phyloP scores from a whole-genome alignment of 352 stramenopile species.

The Phytophthora niederhauseri region DNA sequence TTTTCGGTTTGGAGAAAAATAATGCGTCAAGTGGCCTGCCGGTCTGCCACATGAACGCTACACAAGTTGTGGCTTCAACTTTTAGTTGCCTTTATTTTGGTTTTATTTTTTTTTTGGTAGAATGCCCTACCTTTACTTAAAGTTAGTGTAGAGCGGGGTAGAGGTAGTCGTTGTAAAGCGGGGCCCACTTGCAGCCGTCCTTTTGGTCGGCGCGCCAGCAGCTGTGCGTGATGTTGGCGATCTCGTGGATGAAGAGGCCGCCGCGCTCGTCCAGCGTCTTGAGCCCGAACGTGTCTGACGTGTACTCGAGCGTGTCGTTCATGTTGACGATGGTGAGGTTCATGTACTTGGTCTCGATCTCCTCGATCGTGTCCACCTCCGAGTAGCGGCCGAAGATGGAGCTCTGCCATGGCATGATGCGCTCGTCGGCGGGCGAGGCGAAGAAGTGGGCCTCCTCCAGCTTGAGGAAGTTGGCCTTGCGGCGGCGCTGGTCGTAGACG shows the following conservation, averaged over 20 bases:
- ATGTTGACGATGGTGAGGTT: slow-evolving; percentile 29
- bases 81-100: background rate
- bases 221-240: slow-evolving; percentile 32
- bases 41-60: background rate
- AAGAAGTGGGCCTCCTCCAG: slow-evolving; percentile 48
- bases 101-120: no score
- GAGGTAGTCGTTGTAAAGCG: slow-evolving; percentile 48
- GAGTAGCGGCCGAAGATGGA: slow-evolving; percentile 48
- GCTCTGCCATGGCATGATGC: slow-evolving; percentile 48
- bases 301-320: slow-evolving; percentile 42
- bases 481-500: slow-evolving; percentile 32
- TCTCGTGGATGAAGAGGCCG: slow-evolving; percentile 32
- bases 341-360: slow-evolving; percentile 26
- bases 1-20: slow-evolving; percentile 1
- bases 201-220: slow-evolving; percentile 37
- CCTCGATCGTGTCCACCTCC: slow-evolving; percentile 35
- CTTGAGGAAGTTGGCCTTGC: slow-evolving; percentile 47
- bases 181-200: slow-evolving; percentile 40
- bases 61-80: background rate
- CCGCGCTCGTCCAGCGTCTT: slow-evolving; percentile 39
- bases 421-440: slow-evolving; percentile 34
- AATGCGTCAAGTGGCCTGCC: background rate
- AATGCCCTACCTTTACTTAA: background rate
- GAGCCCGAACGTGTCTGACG: slow-evolving; percentile 42
- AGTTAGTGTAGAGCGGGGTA: slow-evolving; percentile 30